Base-by-base conservation (phyloP, 2,329 filamentous ascomycete species). In the Chalara sp. region DNA sequence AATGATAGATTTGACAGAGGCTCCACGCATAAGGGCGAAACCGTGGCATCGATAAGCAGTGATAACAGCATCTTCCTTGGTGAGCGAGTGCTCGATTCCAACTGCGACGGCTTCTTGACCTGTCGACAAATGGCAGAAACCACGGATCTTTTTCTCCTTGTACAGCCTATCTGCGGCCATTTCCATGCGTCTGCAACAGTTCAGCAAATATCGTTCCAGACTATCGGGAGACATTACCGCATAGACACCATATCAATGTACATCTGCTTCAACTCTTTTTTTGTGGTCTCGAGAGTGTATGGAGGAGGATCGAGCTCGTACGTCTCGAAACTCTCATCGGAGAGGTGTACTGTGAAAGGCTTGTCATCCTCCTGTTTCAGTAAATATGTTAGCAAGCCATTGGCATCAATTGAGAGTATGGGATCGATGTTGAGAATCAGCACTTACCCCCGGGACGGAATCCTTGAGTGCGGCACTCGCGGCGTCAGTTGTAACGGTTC, bases 121-220 rank as follows among this genome's bases (percentile, higher is more conserved):
- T 53, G 87, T 95, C 53, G 93, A 97, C 73, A 99, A 76, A 76
- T 99, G 93, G 78, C 93, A 99, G 87, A 99, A 99, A 76, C 93
- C 93, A 65, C 93, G 88, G 65, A 99, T 97, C 82, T 99, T 97
- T 86, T 99, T 99, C 80, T 97, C 93, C 80, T 99, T 99, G 88
- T 99, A 99, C 67, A 99, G 79, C 70, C 92, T 84, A 71, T 99
- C 93, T 76, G 93, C 90, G 61, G 92, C 91, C 92, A 99, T 96
- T 76, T 99, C 93, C 93, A 99, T 96, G 72, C 95, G 93, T 76
- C 91, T 96, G 64, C 39, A 44, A 11, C 40, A 8, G 21, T 52
- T 48, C 35, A 49, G 52, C 56, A 21, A 56, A 52, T 12, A 46
- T 50, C 44, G 21, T 32, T 29, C 12, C 32, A 42, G 12, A 8